Evolutionary conservation across 2,329 filamentous ascomycete species (phyloP).

Genomic region (Aplosporella prunicola): DNA sequence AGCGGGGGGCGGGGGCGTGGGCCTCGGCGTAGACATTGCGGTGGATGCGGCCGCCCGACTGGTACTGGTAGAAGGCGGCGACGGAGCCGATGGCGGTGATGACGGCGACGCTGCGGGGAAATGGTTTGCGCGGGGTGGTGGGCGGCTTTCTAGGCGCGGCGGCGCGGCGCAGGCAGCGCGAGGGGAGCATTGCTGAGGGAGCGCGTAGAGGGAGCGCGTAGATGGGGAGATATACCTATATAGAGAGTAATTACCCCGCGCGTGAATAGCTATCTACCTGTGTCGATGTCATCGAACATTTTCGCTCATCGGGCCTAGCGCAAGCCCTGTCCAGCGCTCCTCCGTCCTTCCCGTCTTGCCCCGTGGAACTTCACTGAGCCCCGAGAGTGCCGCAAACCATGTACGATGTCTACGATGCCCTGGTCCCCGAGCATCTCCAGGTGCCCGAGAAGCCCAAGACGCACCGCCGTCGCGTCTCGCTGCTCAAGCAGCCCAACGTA

Average conservation of each 20-base stretch:
- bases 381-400: no score
- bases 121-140: constrained; percentile 22
- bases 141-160: neutral
- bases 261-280: no score
- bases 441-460: constrained; percentile 42
- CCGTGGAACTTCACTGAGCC: no score
- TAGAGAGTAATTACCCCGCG: no score
- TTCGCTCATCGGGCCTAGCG: no score
- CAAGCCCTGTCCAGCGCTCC: no score
- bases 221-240: no score
- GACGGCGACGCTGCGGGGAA: constrained; percentile 34
- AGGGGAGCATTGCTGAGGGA: constrained; percentile 5
- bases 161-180: constrained; percentile 9
- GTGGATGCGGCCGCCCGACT: constrained; percentile 12
- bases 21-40: constrained; percentile 41
- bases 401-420: constrained; percentile 77
- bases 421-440: constrained; percentile 48
- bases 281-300: no score
- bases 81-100: constrained; percentile 34
- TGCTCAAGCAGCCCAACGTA: constrained; percentile 49
- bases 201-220: neutral
- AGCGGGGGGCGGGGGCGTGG: constrained; percentile 37
- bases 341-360: no score
- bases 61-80: constrained; percentile 22
- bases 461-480: constrained; percentile 59